These are phyloP conservation scores for Persicaria tinctoria DNA, from an alignment of 148 eudicot species.

Conservation along the genomic window DNA sequence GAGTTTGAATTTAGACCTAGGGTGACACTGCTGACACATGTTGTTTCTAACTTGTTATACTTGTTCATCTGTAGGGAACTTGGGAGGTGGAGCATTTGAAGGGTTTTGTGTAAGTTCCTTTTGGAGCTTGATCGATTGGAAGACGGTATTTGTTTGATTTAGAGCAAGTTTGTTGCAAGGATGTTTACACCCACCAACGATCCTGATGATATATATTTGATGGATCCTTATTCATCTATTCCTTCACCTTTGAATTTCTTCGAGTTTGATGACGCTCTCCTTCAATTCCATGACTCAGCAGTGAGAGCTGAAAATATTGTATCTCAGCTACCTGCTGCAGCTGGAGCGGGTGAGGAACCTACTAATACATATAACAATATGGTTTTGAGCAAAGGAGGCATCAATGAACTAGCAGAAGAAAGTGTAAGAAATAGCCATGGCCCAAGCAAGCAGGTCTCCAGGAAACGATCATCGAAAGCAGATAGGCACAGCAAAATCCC, in stretches of 20 bases:
- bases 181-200: neutral
- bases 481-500: conserved; percentile 75
- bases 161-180: neutral
- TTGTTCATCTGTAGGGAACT: neutral
- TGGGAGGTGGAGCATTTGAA: neutral
- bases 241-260: neutral
- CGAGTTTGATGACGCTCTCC: conserved; percentile 1
- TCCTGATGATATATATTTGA: neutral
- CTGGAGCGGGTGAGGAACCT: neutral
- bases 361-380: neutral
- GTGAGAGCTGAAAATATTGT: neutral
- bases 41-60: neutral
- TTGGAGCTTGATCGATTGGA: neutral
- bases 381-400: neutral
- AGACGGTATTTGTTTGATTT: neutral
- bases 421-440: neutral
- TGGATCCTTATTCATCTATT: neutral
- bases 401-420: conserved; percentile 1
- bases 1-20: neutral
- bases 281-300: neutral
- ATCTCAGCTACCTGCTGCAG: neutral
- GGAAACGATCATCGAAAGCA: conserved; percentile 34
- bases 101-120: neutral
- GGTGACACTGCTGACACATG: neutral
- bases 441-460: conserved; percentile 1